Evolutionary conservation across 179 eudicot genomes (phyloP).

Genomic region (Carnegiea gigantea): DNA sequence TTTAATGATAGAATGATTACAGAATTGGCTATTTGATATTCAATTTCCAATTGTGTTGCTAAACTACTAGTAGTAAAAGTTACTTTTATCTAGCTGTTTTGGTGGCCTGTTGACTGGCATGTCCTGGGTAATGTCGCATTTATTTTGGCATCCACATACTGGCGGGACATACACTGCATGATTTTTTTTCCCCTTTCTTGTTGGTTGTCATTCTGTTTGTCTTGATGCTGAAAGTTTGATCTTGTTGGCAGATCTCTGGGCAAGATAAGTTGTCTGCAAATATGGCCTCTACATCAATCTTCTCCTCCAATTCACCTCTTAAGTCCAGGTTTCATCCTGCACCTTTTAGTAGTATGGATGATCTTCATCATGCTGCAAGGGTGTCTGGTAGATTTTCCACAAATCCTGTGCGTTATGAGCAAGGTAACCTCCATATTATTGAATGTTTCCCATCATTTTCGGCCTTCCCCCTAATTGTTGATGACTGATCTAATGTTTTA

Average conservation of each 20-base stretch:
- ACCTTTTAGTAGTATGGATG: slow-evolving; percentile 39
- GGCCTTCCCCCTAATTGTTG: slow-evolving; percentile 13
- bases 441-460: not conserved
- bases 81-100: not conserved
- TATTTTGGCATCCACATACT: not conserved
- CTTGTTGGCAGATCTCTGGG: slow-evolving; percentile 73
- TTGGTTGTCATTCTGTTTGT: not conserved
- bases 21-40: not conserved
- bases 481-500: not conserved
- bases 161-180: not conserved
- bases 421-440: slow-evolving; percentile 40
- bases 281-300: slow-evolving; percentile 32
- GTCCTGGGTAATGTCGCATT: not conserved
- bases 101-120: not conserved
- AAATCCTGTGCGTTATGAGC: slow-evolving; percentile 34
- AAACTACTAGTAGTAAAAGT: not conserved
- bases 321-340: slow-evolving; percentile 45
- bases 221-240: slow-evolving; percentile 6
- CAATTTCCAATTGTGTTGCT: not conserved
- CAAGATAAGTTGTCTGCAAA: slow-evolving; percentile 65
- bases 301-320: slow-evolving; percentile 44
- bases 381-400: slow-evolving; percentile 39
- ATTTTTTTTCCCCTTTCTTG: too few relatives aligned
- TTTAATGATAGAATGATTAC: not conserved
- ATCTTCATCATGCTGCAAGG: slow-evolving; percentile 41